Base-by-base conservation (phyloP, 1,139 yeast genomes). In the Suhomyces panamericanus region DNA sequence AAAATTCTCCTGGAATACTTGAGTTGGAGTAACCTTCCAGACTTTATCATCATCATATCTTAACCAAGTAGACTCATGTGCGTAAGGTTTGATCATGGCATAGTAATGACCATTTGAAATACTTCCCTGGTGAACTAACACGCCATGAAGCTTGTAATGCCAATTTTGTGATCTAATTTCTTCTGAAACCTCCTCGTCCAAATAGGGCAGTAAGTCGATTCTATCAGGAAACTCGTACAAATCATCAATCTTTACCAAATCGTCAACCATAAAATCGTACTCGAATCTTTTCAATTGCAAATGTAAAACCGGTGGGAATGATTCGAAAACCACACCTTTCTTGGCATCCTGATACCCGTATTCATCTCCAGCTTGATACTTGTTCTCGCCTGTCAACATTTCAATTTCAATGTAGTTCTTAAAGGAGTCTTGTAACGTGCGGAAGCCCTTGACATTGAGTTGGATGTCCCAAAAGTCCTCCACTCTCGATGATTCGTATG, bases 381-480 rank as follows among this genome's bases (percentile, higher is more conserved):
- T 95, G 63, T 93, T 93, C 60, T 95, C 99, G 27, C 98, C 99
- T 51, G 87, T 87, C 59, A 93, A 75, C 67, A 87, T 77, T 67
- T 93, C 99, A 35, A 85, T 84, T 56, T 89, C 96, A 45, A 91
- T 82, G 61, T 93, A 93, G 62, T 90, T 89, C 45, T 81, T 78
- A 63, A 93, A 93, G 0, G 97, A 85, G 41, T 84, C 85, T 50
- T 79, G 73, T 38, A 93, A 74, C 54, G 82, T 82, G 46, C 73
- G 76, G 73, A 90, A 77, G 27, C 93, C 89, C 62, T 88, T 89
- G 20, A 93, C 99, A 59, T 93, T 93, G 54, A 93, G 73, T 64
- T 95, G 99, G 50, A 93, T 87, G 69, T 93, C 99, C 99, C 99
- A 93, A 58, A 88, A 93, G 59, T 95, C 99, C 64, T 93, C 99